phyloP scores from a whole-genome alignment of 495 filamentous ascomycete genomes.

The Daldinia vernicosa region DNA sequence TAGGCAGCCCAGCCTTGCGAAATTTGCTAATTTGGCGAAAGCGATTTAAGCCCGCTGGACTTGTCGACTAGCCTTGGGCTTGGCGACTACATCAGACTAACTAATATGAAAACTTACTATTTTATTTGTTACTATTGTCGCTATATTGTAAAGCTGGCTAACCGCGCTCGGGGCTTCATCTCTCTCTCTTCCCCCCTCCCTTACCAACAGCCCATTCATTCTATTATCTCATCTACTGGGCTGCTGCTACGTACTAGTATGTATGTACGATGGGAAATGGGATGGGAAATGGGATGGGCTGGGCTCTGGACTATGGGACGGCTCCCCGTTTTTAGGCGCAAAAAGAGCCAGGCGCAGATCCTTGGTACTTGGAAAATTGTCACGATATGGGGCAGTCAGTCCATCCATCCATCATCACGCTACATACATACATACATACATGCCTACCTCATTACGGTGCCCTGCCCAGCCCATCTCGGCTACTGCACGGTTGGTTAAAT shows the following conservation, averaged over 20 bases:
- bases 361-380: constrained; percentile 29
- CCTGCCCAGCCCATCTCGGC: constrained; percentile 3
- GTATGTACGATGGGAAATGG: background rate
- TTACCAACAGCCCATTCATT: background rate
- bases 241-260: constrained; percentile 2
- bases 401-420: constrained; percentile 19
- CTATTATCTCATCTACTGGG: background rate
- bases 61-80: background rate
- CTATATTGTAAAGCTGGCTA: constrained; percentile 24
- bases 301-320: constrained; percentile 12
- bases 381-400: constrained; percentile 33
- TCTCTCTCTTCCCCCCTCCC: background rate
- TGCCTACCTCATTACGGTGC: background rate
- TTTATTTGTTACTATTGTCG: background rate
- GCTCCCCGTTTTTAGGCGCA: constrained; percentile 36
- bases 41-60: background rate
- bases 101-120: no score
- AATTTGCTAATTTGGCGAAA: constrained; percentile 26
- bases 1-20: constrained; percentile 13
- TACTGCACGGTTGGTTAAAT: constrained; percentile 16
- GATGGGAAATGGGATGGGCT: background rate
- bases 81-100: constrained; percentile 2
- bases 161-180: constrained; percentile 24
- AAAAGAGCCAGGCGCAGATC: constrained; percentile 34
- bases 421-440: constrained; percentile 15